Percentiles rank a stretch among this genome's conserved stretches.
Conservation (phyloP, 2,329 filamentous ascomycete species). For the Bipolaris bicolor region DNA sequence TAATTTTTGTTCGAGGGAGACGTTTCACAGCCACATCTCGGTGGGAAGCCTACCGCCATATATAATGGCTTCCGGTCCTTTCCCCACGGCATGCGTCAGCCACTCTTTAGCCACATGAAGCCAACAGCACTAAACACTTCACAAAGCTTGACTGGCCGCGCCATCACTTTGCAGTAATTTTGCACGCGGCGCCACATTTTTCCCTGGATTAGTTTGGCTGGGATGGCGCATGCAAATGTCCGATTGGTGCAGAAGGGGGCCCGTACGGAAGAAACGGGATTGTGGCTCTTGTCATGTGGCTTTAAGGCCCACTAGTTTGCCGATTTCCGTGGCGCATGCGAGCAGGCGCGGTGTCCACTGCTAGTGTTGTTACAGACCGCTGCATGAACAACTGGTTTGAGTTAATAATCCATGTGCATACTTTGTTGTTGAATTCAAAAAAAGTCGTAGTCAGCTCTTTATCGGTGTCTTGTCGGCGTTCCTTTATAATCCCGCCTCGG, state of each 20-base stretch:
- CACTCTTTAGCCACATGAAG: constrained; percentile 16
- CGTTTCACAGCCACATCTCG: constrained; percentile 13
- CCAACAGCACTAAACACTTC: constrained; percentile 6
- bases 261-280: constrained; percentile 22
- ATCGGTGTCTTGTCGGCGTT: constrained; percentile 1
- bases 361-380: neutral
- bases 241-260: constrained; percentile 13
- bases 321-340: constrained; percentile 21
- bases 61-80: constrained; percentile 10
- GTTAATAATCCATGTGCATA: neutral
- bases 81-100: constrained; percentile 20
- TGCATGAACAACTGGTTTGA: neutral
- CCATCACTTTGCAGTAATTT: constrained; percentile 14
- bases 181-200: constrained; percentile 12
- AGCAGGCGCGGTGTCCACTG: neutral
- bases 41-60: constrained; percentile 8
- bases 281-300: constrained; percentile 19
- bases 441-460: neutral
- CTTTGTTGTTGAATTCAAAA: neutral
- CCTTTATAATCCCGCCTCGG: neutral
- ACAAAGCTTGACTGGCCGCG: constrained; percentile 20
- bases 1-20: constrained; percentile 1
- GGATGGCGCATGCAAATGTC: constrained; percentile 11
- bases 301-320: constrained; percentile 18
- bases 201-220: constrained; percentile 2